Conservation (phyloP, 352 stramenopile genomes). For the Globisporangium splendens region DNA sequence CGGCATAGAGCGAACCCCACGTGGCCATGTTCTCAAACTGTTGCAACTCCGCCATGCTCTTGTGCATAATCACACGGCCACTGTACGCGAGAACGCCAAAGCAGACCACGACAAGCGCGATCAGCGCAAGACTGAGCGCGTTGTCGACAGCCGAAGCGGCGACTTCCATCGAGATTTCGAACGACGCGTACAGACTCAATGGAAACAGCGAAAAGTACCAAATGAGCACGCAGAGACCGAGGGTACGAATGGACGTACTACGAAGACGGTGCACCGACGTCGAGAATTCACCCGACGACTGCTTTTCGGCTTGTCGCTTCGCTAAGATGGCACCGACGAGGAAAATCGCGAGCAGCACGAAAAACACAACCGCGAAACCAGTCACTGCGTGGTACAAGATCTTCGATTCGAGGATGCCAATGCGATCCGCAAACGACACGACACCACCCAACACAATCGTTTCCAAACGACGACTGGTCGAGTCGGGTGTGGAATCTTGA, state of each 20-base stretch:
- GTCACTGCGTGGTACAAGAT: constrained; percentile 33
- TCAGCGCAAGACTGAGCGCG: constrained; percentile 35
- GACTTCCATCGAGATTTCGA: constrained; percentile 72
- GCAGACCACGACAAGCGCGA: constrained; percentile 42
- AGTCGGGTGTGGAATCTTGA: constrained; percentile 10
- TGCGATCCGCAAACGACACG: constrained; percentile 54
- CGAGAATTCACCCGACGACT: constrained; percentile 31
- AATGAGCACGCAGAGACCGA: constrained; percentile 61
- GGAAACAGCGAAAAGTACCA: constrained; percentile 65
- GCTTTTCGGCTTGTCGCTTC: constrained; percentile 53
- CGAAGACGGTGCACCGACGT: constrained; percentile 45
- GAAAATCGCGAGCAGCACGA: constrained; percentile 35
- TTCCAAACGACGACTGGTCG: constrained; percentile 37
- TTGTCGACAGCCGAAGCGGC: constrained; percentile 24
- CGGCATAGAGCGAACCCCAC: constrained; percentile 60
- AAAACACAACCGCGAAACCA: constrained; percentile 43
- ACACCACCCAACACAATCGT: constrained; percentile 53
- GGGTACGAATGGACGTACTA: constrained; percentile 52
- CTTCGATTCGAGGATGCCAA: constrained; percentile 40
- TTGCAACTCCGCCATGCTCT: constrained; percentile 49
- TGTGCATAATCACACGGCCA: constrained; percentile 50
- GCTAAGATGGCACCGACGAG: constrained; percentile 43
- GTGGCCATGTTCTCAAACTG: constrained; percentile 57
- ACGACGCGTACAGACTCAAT: constrained; percentile 54
- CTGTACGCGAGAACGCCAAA: constrained; percentile 46